Percentiles rank a stretch among this genome's conserved stretches.
These are phyloP conservation scores for Scleroderma citrinum DNA, from an alignment of 768 basidiomycete species.

Conservation along the genomic window DNA sequence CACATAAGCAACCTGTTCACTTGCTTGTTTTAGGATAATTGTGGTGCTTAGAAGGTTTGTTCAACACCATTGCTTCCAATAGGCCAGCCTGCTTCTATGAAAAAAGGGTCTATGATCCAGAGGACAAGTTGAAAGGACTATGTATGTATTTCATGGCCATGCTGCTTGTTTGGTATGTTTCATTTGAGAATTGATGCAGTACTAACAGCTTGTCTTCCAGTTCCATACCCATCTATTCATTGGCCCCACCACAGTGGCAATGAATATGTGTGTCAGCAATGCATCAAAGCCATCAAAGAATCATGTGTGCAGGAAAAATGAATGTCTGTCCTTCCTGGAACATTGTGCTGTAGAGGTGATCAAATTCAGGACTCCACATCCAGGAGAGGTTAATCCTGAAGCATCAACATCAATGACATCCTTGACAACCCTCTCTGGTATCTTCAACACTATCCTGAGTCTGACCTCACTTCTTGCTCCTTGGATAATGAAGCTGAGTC, in stretches of 20 bases:
- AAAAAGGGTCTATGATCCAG: neutral
- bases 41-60: neutral
- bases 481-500: too few species aligned
- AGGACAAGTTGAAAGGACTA: neutral
- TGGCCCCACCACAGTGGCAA: neutral
- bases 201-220: neutral
- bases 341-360: too few species aligned
- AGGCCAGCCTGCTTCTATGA: conserved; percentile 1
- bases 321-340: too few species aligned
- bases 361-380: too few species aligned
- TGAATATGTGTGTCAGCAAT: neutral
- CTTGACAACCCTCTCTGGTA: too few species aligned
- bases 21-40: neutral
- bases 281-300: neutral
- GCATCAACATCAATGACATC: too few species aligned
- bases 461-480: too few species aligned
- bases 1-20: neutral
- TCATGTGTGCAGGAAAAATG: neutral
- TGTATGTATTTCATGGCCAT: neutral
- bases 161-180: neutral
- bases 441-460: too few species aligned
- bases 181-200: neutral
- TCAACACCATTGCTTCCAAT: neutral
- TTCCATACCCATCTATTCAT: conserved; percentile 2
- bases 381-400: too few species aligned